Conservation (phyloP, 306 rosid genomes). For the Ceratonia siliqua region DNA sequence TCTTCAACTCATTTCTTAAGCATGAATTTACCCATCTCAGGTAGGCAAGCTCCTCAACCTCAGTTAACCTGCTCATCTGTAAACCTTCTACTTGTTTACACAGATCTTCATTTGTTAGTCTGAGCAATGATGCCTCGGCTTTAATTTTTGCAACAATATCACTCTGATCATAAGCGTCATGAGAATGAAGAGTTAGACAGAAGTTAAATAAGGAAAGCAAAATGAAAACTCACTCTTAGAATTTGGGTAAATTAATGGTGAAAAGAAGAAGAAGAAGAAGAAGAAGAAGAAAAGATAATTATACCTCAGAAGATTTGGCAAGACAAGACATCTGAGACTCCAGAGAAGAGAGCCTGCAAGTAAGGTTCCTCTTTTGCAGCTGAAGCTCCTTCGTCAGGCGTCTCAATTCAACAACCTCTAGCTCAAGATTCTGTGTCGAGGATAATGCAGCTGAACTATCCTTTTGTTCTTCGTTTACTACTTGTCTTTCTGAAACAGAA, state of each 20-base stretch:
- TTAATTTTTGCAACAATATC: slow-evolving; percentile 76
- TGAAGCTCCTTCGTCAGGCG: slow-evolving; percentile 90
- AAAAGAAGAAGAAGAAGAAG: too few relatives aligned
- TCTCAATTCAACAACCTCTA: slow-evolving; percentile 88
- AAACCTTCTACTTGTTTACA: slow-evolving; percentile 94
- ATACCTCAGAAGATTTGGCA: slow-evolving; percentile 69
- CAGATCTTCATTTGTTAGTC: slow-evolving; percentile 86
- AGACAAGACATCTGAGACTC: slow-evolving; percentile 67
- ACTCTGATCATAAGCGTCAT: slow-evolving; percentile 49
- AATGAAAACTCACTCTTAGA: slow-evolving; percentile 1
- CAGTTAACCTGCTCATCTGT: slow-evolving; percentile 88
- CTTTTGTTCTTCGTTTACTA: slow-evolving; percentile 37
- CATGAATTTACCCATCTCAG: slow-evolving; percentile 98
- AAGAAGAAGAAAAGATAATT: background rate
- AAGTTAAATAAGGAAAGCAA: background rate
- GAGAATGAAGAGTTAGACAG: background rate
- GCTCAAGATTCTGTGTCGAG: slow-evolving; percentile 53
- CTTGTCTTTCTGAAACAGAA: slow-evolving; percentile 42
- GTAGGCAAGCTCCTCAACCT: slow-evolving; percentile 97
- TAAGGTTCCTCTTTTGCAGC: slow-evolving; percentile 82
- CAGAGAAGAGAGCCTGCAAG: slow-evolving; percentile 70
- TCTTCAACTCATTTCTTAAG: slow-evolving; percentile 77
- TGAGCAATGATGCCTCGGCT: slow-evolving; percentile 84
- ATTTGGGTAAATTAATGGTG: too few relatives aligned
- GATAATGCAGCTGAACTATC: slow-evolving; percentile 18